A percentile compares a stretch with the other conserved stretches of the same genome.
Evolutionary conservation across 1,284 basidiomycete genomes (phyloP).

Genomic region (Trichosporon sp.): DNA sequence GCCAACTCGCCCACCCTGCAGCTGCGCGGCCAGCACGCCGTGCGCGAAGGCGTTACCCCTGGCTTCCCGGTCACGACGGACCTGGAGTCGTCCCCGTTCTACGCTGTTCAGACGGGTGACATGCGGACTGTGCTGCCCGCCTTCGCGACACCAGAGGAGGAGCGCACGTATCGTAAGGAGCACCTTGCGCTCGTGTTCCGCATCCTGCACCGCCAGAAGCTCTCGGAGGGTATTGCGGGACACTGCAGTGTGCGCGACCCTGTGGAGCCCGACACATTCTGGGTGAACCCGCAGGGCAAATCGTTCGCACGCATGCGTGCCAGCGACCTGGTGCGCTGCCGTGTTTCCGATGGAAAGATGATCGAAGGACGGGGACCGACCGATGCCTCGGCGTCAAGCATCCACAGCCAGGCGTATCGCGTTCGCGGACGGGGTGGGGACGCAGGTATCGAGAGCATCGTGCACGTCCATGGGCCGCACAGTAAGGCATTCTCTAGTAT

Average conservation of each 20-base stretch:
- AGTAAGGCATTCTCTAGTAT: conserved; percentile 46
- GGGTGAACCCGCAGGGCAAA: conserved; percentile 51
- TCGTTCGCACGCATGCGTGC: conserved; percentile 46
- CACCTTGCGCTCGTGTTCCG: conserved; percentile 50
- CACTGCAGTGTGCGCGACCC: conserved; percentile 50
- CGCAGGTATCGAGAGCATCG: conserved; percentile 44
- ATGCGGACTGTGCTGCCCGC: conserved; percentile 44
- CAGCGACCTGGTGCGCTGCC: conserved; percentile 44
- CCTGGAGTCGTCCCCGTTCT: conserved; percentile 41
- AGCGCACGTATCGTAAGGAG: conserved; percentile 48
- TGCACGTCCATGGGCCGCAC: conserved; percentile 52
- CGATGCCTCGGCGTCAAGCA: conserved; percentile 47
- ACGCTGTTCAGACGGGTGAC: conserved; percentile 41
- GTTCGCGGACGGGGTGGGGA: conserved; percentile 41
- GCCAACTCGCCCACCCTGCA: conserved; percentile 25
- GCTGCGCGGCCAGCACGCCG: conserved; percentile 23
- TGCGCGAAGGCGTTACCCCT: conserved; percentile 24
- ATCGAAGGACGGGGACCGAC: conserved; percentile 44
- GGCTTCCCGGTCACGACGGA: conserved; percentile 43
- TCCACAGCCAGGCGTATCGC: conserved; percentile 48
- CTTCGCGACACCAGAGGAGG: conserved; percentile 40
- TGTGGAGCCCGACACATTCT: conserved; percentile 50
- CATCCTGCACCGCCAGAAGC: conserved; percentile 42
- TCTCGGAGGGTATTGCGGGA: conserved; percentile 50
- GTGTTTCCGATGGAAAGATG: conserved; percentile 40